A percentile compares a stretch with the other conserved stretches of the same genome.
Conservation (phyloP, 306 rosid genomes). For the Quercus robur region DNA sequence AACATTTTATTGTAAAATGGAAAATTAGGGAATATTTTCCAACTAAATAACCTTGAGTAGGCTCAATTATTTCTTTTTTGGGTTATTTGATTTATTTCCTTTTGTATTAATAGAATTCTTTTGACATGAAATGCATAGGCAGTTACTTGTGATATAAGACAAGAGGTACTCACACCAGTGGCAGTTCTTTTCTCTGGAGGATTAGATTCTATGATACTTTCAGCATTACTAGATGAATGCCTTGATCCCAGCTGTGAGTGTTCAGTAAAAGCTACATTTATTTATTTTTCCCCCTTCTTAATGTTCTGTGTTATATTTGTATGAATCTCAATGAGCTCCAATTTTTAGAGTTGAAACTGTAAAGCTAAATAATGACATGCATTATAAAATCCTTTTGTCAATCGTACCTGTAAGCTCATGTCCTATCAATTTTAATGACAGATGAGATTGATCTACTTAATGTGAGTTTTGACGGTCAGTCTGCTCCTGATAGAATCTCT, state of each 20-base stretch:
- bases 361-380: constrained; percentile 16
- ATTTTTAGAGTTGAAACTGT: constrained; percentile 18
- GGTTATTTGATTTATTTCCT: constrained; percentile 8
- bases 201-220: constrained; percentile 95
- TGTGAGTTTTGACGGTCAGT: constrained; percentile 83
- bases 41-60: neutral
- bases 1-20: neutral
- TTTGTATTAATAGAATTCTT: constrained; percentile 18
- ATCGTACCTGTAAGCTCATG: constrained; percentile 8
- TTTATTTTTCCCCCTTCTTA: neutral
- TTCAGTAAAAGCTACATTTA: constrained; percentile 20
- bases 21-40: neutral
- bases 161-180: constrained; percentile 57
- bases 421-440: constrained; percentile 36
- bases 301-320: neutral
- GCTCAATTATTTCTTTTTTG: constrained; percentile 12
- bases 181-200: constrained; percentile 97
- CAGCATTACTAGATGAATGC: constrained; percentile 82
- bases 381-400: constrained; percentile 12
- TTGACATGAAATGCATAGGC: constrained; percentile 51
- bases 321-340: constrained; percentile 14
- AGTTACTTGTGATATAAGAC: constrained; percentile 33
- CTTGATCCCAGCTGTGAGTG: constrained; percentile 72
- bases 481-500: constrained; percentile 88
- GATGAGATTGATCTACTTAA: constrained; percentile 89